Evolutionary conservation across 2,329 filamentous ascomycete species (phyloP).

Genomic region (Alternaria sp.): DNA sequence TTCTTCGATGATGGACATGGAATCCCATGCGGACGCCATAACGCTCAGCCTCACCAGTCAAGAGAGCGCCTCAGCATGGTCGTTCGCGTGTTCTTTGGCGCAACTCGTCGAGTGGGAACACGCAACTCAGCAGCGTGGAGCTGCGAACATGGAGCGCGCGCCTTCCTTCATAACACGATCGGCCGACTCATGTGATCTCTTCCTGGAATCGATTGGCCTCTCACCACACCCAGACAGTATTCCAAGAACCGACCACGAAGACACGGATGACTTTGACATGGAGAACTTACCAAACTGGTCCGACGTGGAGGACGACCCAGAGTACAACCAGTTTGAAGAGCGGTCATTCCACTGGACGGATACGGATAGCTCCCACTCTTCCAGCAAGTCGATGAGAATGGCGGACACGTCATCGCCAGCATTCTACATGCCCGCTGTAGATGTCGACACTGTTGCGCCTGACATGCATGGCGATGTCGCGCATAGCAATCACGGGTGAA

Average conservation of each 20-base stretch:
- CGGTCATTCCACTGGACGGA: background rate
- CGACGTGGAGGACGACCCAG: slow-evolving; percentile 2
- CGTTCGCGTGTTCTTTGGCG: background rate
- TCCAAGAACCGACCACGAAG: background rate
- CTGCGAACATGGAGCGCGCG: background rate
- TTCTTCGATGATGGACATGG: background rate
- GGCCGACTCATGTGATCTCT: background rate
- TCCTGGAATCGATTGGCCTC: background rate
- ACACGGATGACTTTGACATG: background rate
- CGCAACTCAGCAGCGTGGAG: background rate
- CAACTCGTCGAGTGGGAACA: background rate
- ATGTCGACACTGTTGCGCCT: background rate
- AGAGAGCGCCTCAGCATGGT: background rate
- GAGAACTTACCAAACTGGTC: slow-evolving; percentile 1
- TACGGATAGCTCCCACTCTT: background rate
- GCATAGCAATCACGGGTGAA: background rate
- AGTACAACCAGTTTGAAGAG: background rate
- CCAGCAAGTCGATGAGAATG: background rate
- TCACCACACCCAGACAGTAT: background rate
- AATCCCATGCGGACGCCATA: background rate
- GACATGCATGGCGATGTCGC: background rate
- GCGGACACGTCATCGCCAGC: background rate
- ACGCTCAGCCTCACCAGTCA: background rate
- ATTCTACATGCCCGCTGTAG: background rate
- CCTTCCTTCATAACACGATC: background rate